Evolutionary conservation across 2,329 filamentous ascomycete genomes (phyloP).

Genomic region (Ophiostoma sp.): DNA sequence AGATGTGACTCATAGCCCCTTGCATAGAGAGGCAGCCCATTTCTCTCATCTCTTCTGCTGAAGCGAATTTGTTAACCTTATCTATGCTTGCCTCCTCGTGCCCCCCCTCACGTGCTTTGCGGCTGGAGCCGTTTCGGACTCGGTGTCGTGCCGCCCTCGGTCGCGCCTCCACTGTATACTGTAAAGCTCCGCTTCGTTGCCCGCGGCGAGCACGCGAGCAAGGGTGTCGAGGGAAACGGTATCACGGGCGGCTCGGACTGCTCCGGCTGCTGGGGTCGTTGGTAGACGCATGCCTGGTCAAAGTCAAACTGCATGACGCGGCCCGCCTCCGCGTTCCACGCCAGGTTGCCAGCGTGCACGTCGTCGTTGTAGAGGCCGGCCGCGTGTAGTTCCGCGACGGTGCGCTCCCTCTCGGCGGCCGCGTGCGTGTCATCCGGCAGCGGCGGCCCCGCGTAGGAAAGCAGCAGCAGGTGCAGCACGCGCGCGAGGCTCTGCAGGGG

Average conservation of each 20-base stretch:
- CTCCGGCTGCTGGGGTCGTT: slow-evolving; percentile 11
- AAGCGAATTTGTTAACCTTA: too few relatives aligned
- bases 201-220: slow-evolving; percentile 4
- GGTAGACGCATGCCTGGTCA: slow-evolving; percentile 10
- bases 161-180: slow-evolving; percentile 6
- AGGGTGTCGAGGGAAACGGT: background rate
- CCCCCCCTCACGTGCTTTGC: slow-evolving; percentile 1
- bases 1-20: too few relatives aligned
- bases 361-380: slow-evolving; percentile 18
- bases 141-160: slow-evolving; percentile 9
- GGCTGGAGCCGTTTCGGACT: slow-evolving; percentile 8
- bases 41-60: too few relatives aligned
- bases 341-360: slow-evolving; percentile 7
- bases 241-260: background rate
- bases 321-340: slow-evolving; percentile 18
- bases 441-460: slow-evolving; percentile 10
- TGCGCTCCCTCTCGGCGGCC: slow-evolving; percentile 19
- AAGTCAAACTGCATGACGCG: slow-evolving; percentile 23
- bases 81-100: slow-evolving; percentile 2
- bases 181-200: slow-evolving; percentile 6
- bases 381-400: background rate
- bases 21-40: too few relatives aligned
- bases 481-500: slow-evolving; percentile 14
- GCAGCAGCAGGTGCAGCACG: slow-evolving; percentile 20
- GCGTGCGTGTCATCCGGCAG: slow-evolving; percentile 15